These are phyloP conservation scores for Saccharomyces paradoxus DNA, from an alignment of 805 yeast species.

Conservation along the genomic window DNA sequence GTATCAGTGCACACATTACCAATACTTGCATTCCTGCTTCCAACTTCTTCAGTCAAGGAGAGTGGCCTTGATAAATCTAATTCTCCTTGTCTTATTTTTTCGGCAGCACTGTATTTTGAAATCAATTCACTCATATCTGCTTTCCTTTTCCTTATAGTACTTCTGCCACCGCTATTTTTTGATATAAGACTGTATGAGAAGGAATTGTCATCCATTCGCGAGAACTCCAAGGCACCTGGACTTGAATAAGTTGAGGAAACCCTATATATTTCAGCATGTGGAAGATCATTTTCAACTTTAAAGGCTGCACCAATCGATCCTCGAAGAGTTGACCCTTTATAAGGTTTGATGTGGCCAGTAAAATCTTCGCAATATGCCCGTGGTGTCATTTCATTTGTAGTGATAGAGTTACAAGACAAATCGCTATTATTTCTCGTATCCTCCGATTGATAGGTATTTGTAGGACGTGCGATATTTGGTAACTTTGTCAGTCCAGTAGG, in stretches of 20 bases:
- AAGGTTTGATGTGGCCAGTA: background rate
- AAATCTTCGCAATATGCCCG: background rate
- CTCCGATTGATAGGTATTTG: background rate
- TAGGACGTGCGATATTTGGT: background rate
- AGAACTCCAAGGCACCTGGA: slow-evolving; percentile 12
- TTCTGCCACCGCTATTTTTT: background rate
- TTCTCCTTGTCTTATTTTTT: slow-evolving; percentile 24
- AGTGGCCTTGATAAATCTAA: slow-evolving; percentile 27
- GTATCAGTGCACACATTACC: background rate
- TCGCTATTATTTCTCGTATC: background rate
- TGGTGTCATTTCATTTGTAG: background rate
- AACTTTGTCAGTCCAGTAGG: background rate
- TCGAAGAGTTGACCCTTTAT: background rate
- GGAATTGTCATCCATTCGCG: slow-evolving; percentile 16
- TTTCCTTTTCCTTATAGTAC: slow-evolving; percentile 3
- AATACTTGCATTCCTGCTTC: slow-evolving; percentile 13
- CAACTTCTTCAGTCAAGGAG: slow-evolving; percentile 24
- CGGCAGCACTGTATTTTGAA: slow-evolving; percentile 32
- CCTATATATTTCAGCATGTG: slow-evolving; percentile 1
- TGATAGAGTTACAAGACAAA: background rate
- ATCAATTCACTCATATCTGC: slow-evolving; percentile 36
- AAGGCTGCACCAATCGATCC: background rate
- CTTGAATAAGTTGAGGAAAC: slow-evolving; percentile 3
- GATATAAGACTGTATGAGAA: background rate
- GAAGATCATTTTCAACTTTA: background rate